Conservation (phyloP, 1,139 yeast genomes). For the Pichiaceae sp. region DNA sequence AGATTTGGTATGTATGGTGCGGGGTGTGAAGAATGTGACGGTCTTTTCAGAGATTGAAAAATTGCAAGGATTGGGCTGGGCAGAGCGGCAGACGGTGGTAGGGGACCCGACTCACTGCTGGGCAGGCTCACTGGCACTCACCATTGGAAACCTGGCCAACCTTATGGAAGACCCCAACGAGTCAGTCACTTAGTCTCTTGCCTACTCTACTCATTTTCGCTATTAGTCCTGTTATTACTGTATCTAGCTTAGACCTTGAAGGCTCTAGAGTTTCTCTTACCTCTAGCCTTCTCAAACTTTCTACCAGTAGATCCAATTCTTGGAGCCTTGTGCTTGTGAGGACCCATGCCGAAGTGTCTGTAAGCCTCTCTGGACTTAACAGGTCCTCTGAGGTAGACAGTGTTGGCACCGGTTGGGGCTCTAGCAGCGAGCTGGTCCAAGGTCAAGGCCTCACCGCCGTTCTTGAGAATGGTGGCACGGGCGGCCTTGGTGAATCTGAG, state of each 20-base stretch:
- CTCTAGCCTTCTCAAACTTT: constrained; percentile 99
- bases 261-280: constrained; percentile 99
- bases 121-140: too few species aligned
- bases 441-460: constrained; percentile 99
- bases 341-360: constrained; percentile 99
- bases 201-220: too few species aligned
- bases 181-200: too few species aligned
- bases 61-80: too few species aligned
- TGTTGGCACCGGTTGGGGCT: constrained; percentile 99
- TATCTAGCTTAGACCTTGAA: constrained; percentile 86
- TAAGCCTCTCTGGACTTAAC: constrained; percentile 98
- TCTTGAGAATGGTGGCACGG: constrained; percentile 92
- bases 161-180: too few species aligned
- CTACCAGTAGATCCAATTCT: constrained; percentile 96
- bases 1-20: too few species aligned
- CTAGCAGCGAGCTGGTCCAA: constrained; percentile 98
- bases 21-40: too few species aligned
- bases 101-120: too few species aligned
- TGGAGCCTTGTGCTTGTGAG: constrained; percentile 99
- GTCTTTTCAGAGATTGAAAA: too few species aligned
- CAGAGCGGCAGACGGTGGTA: too few species aligned
- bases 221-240: too few species aligned
- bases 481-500: constrained; percentile 99
- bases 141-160: too few species aligned
- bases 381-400: constrained; percentile 97